phyloP scores from a whole-genome alignment of 2,329 filamentous ascomycete genomes.

The Tricladium varicosporioides region DNA sequence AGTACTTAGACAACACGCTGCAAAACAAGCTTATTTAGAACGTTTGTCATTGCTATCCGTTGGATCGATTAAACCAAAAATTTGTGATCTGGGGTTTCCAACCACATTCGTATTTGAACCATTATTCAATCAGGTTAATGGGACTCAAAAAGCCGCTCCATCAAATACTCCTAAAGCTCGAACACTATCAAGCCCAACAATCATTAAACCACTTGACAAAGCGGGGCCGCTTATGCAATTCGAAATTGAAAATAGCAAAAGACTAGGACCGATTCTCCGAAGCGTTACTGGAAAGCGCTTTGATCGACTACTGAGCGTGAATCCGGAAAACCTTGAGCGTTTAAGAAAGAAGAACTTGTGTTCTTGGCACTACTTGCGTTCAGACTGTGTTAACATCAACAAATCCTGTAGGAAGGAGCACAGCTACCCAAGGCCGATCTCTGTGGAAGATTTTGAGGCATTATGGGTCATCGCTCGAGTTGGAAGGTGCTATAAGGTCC shows the following conservation, averaged over 20 bases:
- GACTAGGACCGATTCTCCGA: constrained; percentile 7
- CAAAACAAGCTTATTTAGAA: neutral
- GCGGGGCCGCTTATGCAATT: neutral
- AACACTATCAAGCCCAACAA: neutral
- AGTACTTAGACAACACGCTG: constrained; percentile 39
- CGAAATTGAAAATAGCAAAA: neutral
- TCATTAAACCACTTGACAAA: neutral
- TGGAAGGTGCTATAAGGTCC: neutral
- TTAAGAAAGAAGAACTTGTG: constrained; percentile 12
- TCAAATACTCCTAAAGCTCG: neutral
- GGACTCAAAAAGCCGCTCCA: neutral
- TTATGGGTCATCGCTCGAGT: neutral
- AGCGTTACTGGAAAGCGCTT: constrained; percentile 9
- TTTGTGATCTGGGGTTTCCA: constrained; percentile 7
- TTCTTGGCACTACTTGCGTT: constrained; percentile 11
- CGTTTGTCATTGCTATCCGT: constrained; percentile 9
- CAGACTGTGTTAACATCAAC: neutral
- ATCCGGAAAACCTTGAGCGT: neutral
- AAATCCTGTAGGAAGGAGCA: neutral
- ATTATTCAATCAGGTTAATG: neutral
- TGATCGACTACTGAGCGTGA: constrained; percentile 6
- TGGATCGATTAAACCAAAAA: constrained; percentile 2
- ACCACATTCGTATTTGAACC: constrained; percentile 8
- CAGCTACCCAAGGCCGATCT: neutral
- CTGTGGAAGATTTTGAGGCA: neutral